Conservation (phyloP, 2,329 filamentous ascomycete genomes). For the Claviceps fusiformis region DNA sequence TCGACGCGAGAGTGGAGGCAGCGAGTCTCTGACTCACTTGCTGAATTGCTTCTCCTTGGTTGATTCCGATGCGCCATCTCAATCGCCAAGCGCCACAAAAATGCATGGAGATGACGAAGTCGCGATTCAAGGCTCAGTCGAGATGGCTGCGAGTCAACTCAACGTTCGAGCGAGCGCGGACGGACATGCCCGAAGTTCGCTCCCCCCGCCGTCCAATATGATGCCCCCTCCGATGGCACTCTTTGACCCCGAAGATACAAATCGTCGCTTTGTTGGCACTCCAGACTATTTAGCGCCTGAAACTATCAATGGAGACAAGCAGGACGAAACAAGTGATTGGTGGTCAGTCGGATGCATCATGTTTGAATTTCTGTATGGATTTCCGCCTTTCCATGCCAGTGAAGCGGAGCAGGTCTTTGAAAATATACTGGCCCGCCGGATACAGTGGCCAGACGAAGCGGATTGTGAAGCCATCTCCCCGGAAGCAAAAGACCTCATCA, state of each 20-base stretch:
- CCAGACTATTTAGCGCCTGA: slow-evolving; percentile 95
- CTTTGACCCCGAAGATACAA: slow-evolving; percentile 89
- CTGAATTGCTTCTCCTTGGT: slow-evolving; percentile 66
- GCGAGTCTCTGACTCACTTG: slow-evolving; percentile 72
- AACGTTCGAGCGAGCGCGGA: slow-evolving; percentile 20
- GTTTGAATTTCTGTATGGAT: slow-evolving; percentile 89
- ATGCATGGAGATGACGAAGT: slow-evolving; percentile 63
- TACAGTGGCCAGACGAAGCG: slow-evolving; percentile 80
- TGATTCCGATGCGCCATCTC: slow-evolving; percentile 35
- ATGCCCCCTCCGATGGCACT: slow-evolving; percentile 88
- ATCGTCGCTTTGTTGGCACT: slow-evolving; percentile 86
- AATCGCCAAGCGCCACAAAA: slow-evolving; percentile 29
- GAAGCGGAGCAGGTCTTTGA: slow-evolving; percentile 92
- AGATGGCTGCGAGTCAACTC: slow-evolving; percentile 40
- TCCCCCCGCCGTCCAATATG: slow-evolving; percentile 44
- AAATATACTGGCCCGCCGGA: slow-evolving; percentile 80
- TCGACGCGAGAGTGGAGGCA: slow-evolving; percentile 84
- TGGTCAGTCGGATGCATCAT: slow-evolving; percentile 98
- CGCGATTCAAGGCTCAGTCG: slow-evolving; percentile 62
- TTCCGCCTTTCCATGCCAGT: slow-evolving; percentile 81
- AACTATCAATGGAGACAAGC: slow-evolving; percentile 86
- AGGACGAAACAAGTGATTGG: slow-evolving; percentile 98
- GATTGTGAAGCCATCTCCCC: slow-evolving; percentile 62
- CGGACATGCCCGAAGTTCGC: slow-evolving; percentile 19
- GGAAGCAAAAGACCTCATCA: slow-evolving; percentile 89